phyloP scores from a whole-genome alignment of 768 basidiomycete genomes.

The Xerocomus potaroensis region DNA sequence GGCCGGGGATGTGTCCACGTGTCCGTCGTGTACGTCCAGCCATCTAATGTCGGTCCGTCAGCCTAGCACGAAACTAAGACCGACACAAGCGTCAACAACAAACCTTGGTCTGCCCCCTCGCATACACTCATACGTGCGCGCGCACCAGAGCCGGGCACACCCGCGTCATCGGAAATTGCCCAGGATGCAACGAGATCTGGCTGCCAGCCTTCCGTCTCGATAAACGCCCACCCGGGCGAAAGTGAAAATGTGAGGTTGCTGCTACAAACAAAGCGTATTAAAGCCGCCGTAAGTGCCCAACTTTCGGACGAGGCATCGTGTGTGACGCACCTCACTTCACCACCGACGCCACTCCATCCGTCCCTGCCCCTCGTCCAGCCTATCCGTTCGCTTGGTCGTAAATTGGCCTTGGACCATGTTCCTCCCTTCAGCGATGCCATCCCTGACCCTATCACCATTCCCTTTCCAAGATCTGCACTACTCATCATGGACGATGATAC shows the following conservation, averaged over 20 bases:
- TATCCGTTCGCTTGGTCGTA: constrained; percentile 43
- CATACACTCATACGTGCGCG: constrained; percentile 3
- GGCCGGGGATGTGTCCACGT: constrained; percentile 54
- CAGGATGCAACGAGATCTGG: constrained; percentile 58
- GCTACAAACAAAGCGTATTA: constrained; percentile 30
- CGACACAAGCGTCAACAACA: neutral
- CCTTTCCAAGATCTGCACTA: no score
- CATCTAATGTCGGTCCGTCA: constrained; percentile 38
- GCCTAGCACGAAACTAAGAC: neutral
- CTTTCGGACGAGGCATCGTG: no score
- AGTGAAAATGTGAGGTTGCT: constrained; percentile 80
- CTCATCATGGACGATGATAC: no score
- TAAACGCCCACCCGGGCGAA: constrained; percentile 69
- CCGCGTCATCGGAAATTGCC: constrained; percentile 30
- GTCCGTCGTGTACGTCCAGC: constrained; percentile 83
- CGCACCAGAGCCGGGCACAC: neutral
- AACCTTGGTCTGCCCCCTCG: constrained; percentile 27
- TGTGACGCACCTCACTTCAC: constrained; percentile 65
- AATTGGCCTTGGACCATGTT: constrained; percentile 36
- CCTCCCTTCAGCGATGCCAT: constrained; percentile 8
- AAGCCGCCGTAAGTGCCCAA: no score
- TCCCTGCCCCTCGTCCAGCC: constrained; percentile 72
- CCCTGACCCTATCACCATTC: neutral
- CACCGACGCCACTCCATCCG: constrained; percentile 61
- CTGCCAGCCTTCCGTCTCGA: constrained; percentile 76